phyloP scores from a whole-genome alignment of 208 protist species.

The Leishmania lainsoni region DNA sequence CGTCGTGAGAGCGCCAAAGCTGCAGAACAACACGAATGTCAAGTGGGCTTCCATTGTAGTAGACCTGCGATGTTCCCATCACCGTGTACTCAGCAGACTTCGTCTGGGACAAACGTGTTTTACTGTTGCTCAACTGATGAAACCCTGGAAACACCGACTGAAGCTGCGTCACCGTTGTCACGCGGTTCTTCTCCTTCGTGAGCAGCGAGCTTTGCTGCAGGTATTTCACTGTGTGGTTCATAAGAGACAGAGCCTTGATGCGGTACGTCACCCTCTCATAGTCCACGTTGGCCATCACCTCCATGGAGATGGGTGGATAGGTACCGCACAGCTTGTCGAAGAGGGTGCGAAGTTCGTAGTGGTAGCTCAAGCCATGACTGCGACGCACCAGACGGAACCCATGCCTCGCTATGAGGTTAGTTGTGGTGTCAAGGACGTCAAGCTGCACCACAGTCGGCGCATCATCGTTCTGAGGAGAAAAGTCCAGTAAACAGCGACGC shows the following conservation, averaged over 20 bases:
- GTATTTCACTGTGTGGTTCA: constrained; percentile 45
- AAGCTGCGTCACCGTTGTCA: constrained; percentile 68
- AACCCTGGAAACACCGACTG: constrained; percentile 82
- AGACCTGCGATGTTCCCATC: constrained; percentile 43
- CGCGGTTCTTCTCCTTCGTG: constrained; percentile 62
- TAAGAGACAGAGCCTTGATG: constrained; percentile 43
- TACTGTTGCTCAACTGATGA: constrained; percentile 35
- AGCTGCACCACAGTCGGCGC: constrained; percentile 31
- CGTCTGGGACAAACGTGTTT: constrained; percentile 24
- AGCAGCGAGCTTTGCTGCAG: constrained; percentile 58
- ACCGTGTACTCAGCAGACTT: constrained; percentile 30
- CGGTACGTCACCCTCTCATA: constrained; percentile 68
- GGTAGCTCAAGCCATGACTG: constrained; percentile 27
- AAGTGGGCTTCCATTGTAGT: constrained; percentile 58
- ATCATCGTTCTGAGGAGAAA: constrained; percentile 25
- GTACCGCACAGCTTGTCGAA: constrained; percentile 59
- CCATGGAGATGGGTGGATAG: constrained; percentile 66
- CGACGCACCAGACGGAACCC: constrained; percentile 71
- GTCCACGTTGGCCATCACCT: constrained; percentile 83
- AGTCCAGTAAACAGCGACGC: constrained; percentile 27
- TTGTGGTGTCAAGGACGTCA: constrained; percentile 62
- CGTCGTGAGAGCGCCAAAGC: constrained; percentile 35
- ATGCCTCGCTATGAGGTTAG: constrained; percentile 30
- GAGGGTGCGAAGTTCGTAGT: constrained; percentile 66
- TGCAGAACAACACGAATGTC: constrained; percentile 62